A percentile compares a stretch with the other conserved stretches of the same genome.
Evolutionary conservation across 129 eudicot genomes (phyloP).

Genomic region (Cynara cardunculus): DNA sequence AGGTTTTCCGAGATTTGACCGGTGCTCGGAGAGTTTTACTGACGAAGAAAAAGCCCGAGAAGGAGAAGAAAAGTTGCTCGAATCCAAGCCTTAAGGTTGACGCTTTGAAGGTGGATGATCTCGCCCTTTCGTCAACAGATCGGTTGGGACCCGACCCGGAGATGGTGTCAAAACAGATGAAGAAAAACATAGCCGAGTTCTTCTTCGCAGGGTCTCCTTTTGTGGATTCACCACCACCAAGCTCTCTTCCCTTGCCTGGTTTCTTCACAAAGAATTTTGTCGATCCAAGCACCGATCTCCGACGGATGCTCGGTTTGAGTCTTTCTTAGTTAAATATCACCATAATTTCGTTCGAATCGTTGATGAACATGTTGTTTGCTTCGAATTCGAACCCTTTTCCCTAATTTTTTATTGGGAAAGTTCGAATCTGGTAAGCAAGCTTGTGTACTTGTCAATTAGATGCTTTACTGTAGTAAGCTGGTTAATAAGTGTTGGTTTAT

Average conservation of each 20-base stretch:
- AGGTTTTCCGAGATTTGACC: not conserved
- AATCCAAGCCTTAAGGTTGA: constrained; percentile 9
- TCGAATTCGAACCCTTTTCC: constrained; percentile 9
- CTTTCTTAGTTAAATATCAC: not conserved
- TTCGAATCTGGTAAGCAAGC: constrained; percentile 7
- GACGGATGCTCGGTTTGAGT: constrained; percentile 30
- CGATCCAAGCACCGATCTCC: constrained; percentile 22
- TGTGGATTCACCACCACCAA: constrained; percentile 53
- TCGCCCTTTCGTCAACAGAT: constrained; percentile 32
- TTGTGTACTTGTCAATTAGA: not conserved
- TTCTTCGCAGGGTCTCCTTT: constrained; percentile 58
- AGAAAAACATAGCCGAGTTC: constrained; percentile 17
- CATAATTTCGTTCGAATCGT: constrained; percentile 2
- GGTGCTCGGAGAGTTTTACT: not conserved
- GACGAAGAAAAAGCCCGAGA: constrained; percentile 14
- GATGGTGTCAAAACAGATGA: constrained; percentile 35
- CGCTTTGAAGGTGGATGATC: constrained; percentile 18
- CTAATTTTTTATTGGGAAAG: constrained; percentile 25
- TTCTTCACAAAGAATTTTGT: constrained; percentile 41
- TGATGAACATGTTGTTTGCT: not conserved
- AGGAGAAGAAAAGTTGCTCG: constrained; percentile 5
- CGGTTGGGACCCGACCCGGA: constrained; percentile 46
- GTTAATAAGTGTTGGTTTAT: not conserved
- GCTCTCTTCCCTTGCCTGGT: constrained; percentile 54
- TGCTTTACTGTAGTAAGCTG: not conserved